Conservation (phyloP, 1,139 yeast genomes). For the Pichia inconspicua region DNA sequence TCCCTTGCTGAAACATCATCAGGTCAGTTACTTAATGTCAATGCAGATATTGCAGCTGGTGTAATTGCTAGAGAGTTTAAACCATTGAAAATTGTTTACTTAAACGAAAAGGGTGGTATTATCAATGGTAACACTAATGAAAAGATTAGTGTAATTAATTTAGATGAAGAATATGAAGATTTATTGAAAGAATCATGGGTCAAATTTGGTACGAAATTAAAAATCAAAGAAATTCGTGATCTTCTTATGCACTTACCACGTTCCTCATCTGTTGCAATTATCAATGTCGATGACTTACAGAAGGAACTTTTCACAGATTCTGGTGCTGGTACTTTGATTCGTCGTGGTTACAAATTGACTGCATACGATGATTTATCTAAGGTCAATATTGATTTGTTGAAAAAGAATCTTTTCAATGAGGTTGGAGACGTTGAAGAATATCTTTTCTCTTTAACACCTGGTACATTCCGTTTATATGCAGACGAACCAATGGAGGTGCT, state of each 20-base stretch:
- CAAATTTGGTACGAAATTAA: constrained; percentile 94
- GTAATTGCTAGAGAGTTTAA: constrained; percentile 94
- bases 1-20: constrained; percentile 94
- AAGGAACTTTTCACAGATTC: constrained; percentile 96
- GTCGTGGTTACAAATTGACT: constrained; percentile 89
- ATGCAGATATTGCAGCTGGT: constrained; percentile 98
- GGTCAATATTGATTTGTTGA: constrained; percentile 13
- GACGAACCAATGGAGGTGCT: constrained; percentile 94
- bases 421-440: constrained; percentile 70
- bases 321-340: constrained; percentile 97
- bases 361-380: constrained; percentile 28
- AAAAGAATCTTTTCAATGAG: constrained; percentile 12
- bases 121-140: constrained; percentile 89
- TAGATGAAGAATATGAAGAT: constrained; percentile 92
- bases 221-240: constrained; percentile 93
- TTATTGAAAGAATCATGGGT: constrained; percentile 95
- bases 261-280: constrained; percentile 95
- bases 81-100: constrained; percentile 90
- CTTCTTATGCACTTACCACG: constrained; percentile 89
- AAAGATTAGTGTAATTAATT: constrained; percentile 79
- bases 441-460: constrained; percentile 58
- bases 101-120: constrained; percentile 96
- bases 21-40: constrained; percentile 93
- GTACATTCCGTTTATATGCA: constrained; percentile 71
- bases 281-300: constrained; percentile 89